Conservation (phyloP, 805 yeast genomes). For the Metschnikowia amazonensis region DNA sequence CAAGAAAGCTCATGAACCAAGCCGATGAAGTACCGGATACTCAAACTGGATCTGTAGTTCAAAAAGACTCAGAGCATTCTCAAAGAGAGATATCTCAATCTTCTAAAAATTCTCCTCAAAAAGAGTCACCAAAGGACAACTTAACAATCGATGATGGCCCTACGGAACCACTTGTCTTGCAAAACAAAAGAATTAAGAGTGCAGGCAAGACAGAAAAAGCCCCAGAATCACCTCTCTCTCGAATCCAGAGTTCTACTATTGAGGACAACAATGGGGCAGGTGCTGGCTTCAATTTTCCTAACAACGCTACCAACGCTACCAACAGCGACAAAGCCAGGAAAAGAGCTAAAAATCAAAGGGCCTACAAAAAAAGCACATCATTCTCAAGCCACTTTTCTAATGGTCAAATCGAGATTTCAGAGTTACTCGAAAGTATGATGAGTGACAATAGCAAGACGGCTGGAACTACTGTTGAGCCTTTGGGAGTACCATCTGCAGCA, state of each 20-base stretch:
- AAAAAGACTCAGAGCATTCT: background rate
- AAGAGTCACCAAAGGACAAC: background rate
- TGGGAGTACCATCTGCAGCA: constrained; percentile 33
- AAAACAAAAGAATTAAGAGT: background rate
- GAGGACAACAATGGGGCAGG: constrained; percentile 37
- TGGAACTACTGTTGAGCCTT: constrained; percentile 25
- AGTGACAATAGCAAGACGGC: background rate
- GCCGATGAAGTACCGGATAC: background rate
- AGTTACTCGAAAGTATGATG: constrained; percentile 23
- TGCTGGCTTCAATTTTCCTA: constrained; percentile 36
- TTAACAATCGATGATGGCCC: background rate
- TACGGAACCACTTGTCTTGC: background rate
- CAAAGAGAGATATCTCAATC: background rate
- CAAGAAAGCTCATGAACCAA: background rate
- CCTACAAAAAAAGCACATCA: constrained; percentile 12
- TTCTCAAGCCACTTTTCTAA: constrained; percentile 13
- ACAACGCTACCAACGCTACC: constrained; percentile 30
- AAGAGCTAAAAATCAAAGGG: constrained; percentile 9
- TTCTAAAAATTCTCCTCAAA: background rate
- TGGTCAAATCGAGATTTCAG: constrained; percentile 44
- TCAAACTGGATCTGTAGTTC: background rate
- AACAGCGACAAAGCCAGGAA: constrained; percentile 20
- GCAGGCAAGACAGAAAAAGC: background rate
- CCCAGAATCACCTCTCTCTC: background rate
- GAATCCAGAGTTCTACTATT: background rate